Base-by-base conservation (phyloP, 768 basidiomycete species). In the Auriscalpium orientale region DNA sequence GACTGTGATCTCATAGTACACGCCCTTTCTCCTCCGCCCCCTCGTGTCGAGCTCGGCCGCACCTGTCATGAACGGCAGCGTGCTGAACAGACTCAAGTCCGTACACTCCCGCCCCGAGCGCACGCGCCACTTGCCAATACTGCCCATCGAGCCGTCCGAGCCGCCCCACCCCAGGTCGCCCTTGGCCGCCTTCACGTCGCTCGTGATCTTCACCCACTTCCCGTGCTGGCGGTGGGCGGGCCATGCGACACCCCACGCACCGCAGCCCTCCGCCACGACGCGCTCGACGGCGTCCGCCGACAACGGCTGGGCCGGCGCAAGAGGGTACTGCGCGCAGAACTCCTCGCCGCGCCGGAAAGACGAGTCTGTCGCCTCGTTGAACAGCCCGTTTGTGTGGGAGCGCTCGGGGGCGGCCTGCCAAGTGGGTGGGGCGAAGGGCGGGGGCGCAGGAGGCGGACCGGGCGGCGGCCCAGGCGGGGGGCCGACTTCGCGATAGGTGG, bases 1-100 rank as follows among this genome's bases (percentile, higher is more conserved):
- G 47, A 87, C 76, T n/a, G 66, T 66, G 18, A 85, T 62, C 63
- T 88, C 86, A 61, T 78, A 88, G 66, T 88, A 87, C 0, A 83
- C 76, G 20, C 85, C 86, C 0, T 60, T 57, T 55, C 82, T 79
- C 1, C 73, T 78, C 34, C 74, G 74, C 1, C 74, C 78, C 34
- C 74, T 75, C 12, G 76, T 74, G 54, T 81, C 77, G 58, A 85
- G 87, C 40, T 83, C 68, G 16, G 84, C 85, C 8, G 79, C 79
- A 38, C 82, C 62, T 28, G 28, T 28, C 28, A 28, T 28, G 47
- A 87, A 71, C 0, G 85, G 86, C 7, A 85, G 65, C 63, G 80
- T 71, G 68, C 85, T 85, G 65, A 84, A 58, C 35, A 87, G 62
- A 65, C 79, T 82, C 2, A 74, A 69, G 56, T 80, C 80, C 54